These are phyloP conservation scores for Boletus sp. DNA, from an alignment of 768 basidiomycete genomes.

Conservation along the genomic window DNA sequence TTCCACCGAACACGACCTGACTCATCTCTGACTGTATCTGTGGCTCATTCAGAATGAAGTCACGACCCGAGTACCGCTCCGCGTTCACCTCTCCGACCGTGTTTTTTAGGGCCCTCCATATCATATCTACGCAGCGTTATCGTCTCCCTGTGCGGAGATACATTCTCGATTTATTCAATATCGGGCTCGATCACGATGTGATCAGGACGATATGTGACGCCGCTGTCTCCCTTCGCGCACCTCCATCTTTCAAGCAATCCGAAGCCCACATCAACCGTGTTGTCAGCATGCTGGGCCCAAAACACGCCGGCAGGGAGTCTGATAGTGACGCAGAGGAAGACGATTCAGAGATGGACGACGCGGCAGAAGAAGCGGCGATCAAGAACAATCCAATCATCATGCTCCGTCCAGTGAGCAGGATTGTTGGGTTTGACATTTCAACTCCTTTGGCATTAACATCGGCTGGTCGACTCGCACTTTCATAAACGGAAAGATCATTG, in stretches of 20 bases:
- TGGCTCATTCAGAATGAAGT: slow-evolving; percentile 59
- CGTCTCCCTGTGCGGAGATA: slow-evolving; percentile 90
- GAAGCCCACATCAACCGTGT: slow-evolving; percentile 44
- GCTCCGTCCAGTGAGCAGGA: slow-evolving; percentile 54
- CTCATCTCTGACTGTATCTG: background rate
- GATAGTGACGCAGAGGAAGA: slow-evolving; percentile 60
- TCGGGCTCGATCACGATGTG: slow-evolving; percentile 66
- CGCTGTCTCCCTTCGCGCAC: slow-evolving; percentile 47
- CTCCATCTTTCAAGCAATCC: slow-evolving; percentile 41
- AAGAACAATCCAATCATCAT: slow-evolving; percentile 52
- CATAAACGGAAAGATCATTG: slow-evolving; percentile 1
- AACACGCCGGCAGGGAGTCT: slow-evolving; percentile 46
- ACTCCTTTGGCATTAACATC: background rate
- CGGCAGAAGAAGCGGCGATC: slow-evolving; percentile 36
- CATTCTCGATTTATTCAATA: slow-evolving; percentile 88
- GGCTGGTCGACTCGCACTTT: background rate
- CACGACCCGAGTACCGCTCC: slow-evolving; percentile 66
- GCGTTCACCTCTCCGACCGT: slow-evolving; percentile 77
- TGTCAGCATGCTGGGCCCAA: slow-evolving; percentile 61
- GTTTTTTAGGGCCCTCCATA: slow-evolving; percentile 81
- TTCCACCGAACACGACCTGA: background rate
- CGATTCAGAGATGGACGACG: slow-evolving; percentile 48
- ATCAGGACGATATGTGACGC: slow-evolving; percentile 53
- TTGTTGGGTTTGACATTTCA: slow-evolving; percentile 51
- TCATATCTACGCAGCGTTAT: slow-evolving; percentile 86